Evolutionary conservation across 805 yeast genomes (phyloP), one percentile per base, ranked within the genome.

Genomic region (Candida parachauliodes): DNA sequence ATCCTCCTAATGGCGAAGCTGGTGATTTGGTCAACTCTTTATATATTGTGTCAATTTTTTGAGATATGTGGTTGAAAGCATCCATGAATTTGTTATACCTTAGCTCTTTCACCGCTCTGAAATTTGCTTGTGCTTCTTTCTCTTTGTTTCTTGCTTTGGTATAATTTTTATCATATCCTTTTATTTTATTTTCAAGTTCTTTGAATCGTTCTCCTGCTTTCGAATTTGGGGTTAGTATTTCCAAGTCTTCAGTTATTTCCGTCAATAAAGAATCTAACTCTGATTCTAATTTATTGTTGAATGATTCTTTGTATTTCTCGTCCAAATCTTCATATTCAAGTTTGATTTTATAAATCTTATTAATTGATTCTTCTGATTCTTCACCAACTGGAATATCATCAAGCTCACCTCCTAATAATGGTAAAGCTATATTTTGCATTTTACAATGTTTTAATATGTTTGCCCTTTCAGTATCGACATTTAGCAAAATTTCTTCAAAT

Each of bases 1-100:
- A 81, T 1, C 98, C 98, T 29, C 97, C 97, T 20, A 83, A 68
- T 2, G 95, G 82, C 22, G 86, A 77, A 0, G 81, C 74, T 3
- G 72, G 60, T 0, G 84, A 75, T 46, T 76, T 81, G 0, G 97
- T 93, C 35, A 93, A 68, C 50, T 89, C 97, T 52, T 88, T 83
- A 59, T 91, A 93, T 8, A 88, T 80, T 0, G 66, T 61, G 54
- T 86, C 94, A 46, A 93, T 83, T 39, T 75, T 72, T 2, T 67
- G 70, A 3, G 91, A 76, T 22, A 91, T 81, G 50, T 83, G 88
- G n/a, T 76, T 72, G 50, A 83, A 88, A 0, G 95, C 91, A 27
- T 70, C 67, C 60, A 76, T 79, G 58, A 91, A 93, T 22, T 61
- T 49, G 5, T 74, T 74, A 40, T 72, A 74, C 46, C 98, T 76